These are phyloP conservation scores for Macrocybe gigantea DNA, from an alignment of 768 basidiomycete genomes.

Conservation along the genomic window DNA sequence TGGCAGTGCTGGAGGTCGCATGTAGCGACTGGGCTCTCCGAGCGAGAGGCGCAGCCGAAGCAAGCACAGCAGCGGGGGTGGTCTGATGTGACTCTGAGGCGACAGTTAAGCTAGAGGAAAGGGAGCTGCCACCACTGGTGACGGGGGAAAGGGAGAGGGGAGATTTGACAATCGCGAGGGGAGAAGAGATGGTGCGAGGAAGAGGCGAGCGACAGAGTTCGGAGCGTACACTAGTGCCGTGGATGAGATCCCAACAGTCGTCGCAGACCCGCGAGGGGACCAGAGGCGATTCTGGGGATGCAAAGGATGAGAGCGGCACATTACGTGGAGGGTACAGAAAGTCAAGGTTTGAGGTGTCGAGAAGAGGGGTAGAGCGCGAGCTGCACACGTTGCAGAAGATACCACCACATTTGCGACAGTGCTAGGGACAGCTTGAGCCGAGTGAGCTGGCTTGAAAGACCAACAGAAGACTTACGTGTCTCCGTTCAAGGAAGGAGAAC, in stretches of 20 bases:
- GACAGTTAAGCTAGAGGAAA: conserved; percentile 18
- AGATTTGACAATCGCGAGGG: conserved; percentile 32
- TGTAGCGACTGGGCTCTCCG: conserved; percentile 25
- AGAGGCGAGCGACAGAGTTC: conserved; percentile 27
- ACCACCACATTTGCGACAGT: conserved; percentile 83
- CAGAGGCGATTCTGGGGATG: conserved; percentile 57
- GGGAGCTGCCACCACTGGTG: conserved; percentile 26
- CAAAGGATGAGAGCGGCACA: conserved; percentile 51
- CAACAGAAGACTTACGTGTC: conserved; percentile 51
- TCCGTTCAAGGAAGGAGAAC: conserved; percentile 68
- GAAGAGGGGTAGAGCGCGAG: conserved; percentile 50
- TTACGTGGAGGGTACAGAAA: conserved; percentile 71
- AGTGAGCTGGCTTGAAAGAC: not conserved
- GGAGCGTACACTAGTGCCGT: conserved; percentile 47
- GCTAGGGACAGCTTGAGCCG: conserved; percentile 35
- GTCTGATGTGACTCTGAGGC: conserved; percentile 9
- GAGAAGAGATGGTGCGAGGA: conserved; percentile 30
- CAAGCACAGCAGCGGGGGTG: conserved; percentile 14
- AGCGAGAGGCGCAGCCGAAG: conserved; percentile 18
- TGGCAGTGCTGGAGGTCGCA: conserved; percentile 26
- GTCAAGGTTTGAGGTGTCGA: conserved; percentile 65
- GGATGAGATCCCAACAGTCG: conserved; percentile 71
- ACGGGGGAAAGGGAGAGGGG: conserved; percentile 27
- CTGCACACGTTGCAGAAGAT: conserved; percentile 67
- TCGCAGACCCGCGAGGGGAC: conserved; percentile 63